Conservation (phyloP, 1,284 basidiomycete genomes). For the Sporisorium iseilematis-ciliati region DNA sequence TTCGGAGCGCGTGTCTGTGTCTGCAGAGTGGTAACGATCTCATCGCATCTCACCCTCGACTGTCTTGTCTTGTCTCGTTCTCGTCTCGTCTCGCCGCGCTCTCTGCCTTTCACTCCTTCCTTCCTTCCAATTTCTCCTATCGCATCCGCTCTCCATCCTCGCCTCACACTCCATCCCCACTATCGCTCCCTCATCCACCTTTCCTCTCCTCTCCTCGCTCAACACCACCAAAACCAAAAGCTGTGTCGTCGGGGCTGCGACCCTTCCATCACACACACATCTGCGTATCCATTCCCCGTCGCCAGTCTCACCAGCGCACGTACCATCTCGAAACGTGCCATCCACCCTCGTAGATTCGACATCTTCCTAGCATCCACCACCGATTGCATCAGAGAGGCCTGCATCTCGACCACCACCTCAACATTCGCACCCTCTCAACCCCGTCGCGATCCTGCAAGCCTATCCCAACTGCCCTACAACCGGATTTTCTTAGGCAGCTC, state of each 20-base stretch:
- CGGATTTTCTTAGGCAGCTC: background rate
- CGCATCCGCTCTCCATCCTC: slow-evolving; percentile 3
- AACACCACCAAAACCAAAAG: slow-evolving; percentile 1
- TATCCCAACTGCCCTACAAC: background rate
- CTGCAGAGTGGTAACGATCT: slow-evolving; percentile 1
- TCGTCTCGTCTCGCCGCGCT: background rate
- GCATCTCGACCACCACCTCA: background rate
- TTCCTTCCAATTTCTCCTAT: background rate
- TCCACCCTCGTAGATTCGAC: slow-evolving; percentile 13
- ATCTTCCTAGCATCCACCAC: background rate
- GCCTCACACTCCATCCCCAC: background rate
- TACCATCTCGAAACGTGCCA: slow-evolving; percentile 7
- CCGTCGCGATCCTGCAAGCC: background rate
- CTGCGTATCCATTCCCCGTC: background rate
- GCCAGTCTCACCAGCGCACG: slow-evolving; percentile 10
- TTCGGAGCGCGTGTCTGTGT: slow-evolving; percentile 1
- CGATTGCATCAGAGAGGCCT: background rate
- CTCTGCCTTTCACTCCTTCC: background rate
- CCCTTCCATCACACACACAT: background rate
- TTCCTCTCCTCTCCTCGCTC: background rate
- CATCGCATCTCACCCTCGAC: slow-evolving; percentile 11
- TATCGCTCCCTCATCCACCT: background rate
- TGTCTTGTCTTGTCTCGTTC: background rate
- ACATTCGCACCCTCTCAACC: background rate
- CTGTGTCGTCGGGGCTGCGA: slow-evolving; percentile 8